phyloP scores from a whole-genome alignment of 495 filamentous ascomycete genomes.

The Trichoderma parareesei region DNA sequence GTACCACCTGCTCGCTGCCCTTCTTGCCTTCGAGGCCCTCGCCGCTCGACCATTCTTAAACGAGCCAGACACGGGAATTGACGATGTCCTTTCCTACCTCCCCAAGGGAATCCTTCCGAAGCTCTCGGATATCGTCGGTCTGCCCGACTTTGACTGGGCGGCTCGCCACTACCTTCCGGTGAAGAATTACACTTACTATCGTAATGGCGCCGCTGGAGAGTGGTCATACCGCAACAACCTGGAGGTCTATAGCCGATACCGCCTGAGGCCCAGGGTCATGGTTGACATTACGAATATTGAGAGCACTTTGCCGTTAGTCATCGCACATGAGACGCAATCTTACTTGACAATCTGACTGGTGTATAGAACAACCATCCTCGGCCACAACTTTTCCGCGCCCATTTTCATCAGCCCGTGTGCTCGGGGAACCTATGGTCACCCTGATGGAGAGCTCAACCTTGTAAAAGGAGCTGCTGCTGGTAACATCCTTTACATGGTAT shows the following conservation, averaged over 20 bases:
- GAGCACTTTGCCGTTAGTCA: conserved; percentile 17
- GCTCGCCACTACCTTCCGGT: conserved; percentile 23
- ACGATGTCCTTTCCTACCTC: conserved; percentile 17
- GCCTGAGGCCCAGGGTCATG: conserved; percentile 22
- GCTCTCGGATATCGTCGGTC: conserved; percentile 23
- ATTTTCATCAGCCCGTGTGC: conserved; percentile 37
- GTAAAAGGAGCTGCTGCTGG: conserved; percentile 26
- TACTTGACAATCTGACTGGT: background rate
- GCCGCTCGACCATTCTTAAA: conserved; percentile 23
- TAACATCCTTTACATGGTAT: conserved; percentile 28
- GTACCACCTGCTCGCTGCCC: background rate
- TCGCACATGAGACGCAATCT: conserved; percentile 1
- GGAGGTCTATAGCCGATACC: conserved; percentile 26
- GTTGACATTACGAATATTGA: conserved; percentile 28
- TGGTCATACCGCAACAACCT: conserved; percentile 35
- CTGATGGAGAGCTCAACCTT: conserved; percentile 28
- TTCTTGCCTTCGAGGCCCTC: conserved; percentile 14
- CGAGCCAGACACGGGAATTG: conserved; percentile 25
- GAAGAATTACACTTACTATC: conserved; percentile 32
- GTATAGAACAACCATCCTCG: conserved; percentile 28
- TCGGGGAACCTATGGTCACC: conserved; percentile 27
- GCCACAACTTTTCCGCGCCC: conserved; percentile 33
- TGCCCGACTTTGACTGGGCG: conserved; percentile 30
- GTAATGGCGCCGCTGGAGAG: conserved; percentile 33
- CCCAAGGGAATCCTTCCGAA: conserved; percentile 21